Conservation (phyloP, 2,329 filamentous ascomycete genomes). For the Botrytis medusae region DNA sequence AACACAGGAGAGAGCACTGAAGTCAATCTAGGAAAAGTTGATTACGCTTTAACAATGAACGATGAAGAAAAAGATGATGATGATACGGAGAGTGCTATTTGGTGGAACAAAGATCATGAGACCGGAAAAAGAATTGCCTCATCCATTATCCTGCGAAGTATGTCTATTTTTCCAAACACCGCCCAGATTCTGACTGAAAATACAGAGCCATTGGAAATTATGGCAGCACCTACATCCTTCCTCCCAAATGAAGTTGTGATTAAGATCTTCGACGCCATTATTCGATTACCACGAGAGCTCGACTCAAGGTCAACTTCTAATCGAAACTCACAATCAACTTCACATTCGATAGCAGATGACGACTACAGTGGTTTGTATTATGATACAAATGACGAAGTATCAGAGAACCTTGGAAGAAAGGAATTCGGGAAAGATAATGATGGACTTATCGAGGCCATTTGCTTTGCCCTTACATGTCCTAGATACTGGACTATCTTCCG, state of each 20-base stretch:
- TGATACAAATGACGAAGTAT: too few relatives aligned
- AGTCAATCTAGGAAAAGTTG: not conserved
- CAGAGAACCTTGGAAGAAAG: too few relatives aligned
- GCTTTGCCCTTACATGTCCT: too few relatives aligned
- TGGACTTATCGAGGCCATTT: too few relatives aligned
- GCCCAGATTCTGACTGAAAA: not conserved
- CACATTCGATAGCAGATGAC: too few relatives aligned
- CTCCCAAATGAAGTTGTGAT: not conserved
- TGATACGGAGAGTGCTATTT: not conserved
- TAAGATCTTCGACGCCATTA: not conserved
- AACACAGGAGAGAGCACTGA: too few relatives aligned
- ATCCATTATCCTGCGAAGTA: not conserved
- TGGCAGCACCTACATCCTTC: not conserved
- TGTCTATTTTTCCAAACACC: not conserved
- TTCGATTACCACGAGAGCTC: not conserved
- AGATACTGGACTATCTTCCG: too few relatives aligned
- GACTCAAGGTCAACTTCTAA: not conserved
- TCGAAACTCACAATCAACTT: not conserved
- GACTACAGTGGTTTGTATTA: too few relatives aligned
- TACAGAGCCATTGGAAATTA: not conserved
- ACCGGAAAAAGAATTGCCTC: not conserved
- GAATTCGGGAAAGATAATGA: too few relatives aligned
- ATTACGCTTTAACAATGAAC: not conserved
- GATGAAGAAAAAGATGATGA: too few relatives aligned
- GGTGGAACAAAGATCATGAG: not conserved